Base-by-base conservation (phyloP, 169 alveolate species). In the Plasmodium fragile region DNA sequence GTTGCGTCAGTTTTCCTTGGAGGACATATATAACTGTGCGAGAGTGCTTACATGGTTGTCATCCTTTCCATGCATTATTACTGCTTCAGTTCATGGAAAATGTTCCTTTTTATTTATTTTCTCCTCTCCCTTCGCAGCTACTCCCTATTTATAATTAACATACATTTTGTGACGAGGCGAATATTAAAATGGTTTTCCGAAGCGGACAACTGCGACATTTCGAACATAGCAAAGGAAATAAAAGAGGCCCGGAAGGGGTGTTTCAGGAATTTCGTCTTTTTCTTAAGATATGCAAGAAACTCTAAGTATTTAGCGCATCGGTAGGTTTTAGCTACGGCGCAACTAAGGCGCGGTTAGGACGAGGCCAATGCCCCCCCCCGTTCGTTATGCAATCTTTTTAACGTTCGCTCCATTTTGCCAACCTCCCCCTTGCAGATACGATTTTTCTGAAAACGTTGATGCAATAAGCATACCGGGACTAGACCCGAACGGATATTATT, bases 401-500 rank as follows among this genome's bases (percentile, higher is more conserved):
- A 41, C 30, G 22, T 25, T 30, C 16, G 22, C 6, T 10, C 36
- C 59, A 79, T 79, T 79, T 34, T 28, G 0, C 34, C 28, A 49
- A 34, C 49, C 25, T 41, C 13, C 41, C 41, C 65, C 39, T 69
- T 92, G 41, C 85, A 95, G 98, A 65, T 96, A 94, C 85, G 98
- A 96, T 70, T 97, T 97, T 65, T 92, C 94, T 7, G 98, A 97
- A 71, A 95, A 93, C 83, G 96, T 93, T 16, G 95, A 94, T 82
- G 93, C 93, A 41, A 95, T 82, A 96, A 95, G 95, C 91, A 92
- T 95, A 32, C 97, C 95, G 28, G 97, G 95, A 16, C 65, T 96
- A 28, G 97, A 95, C 78, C 97, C 98, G 49, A 94, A 95, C 30
- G 97, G 97, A 32, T 95, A 94, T 81, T 96, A 96, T 80, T 97